Evolutionary conservation across 208 protist species (phyloP).

Genomic region (Wallacemonas rigidus): DNA sequence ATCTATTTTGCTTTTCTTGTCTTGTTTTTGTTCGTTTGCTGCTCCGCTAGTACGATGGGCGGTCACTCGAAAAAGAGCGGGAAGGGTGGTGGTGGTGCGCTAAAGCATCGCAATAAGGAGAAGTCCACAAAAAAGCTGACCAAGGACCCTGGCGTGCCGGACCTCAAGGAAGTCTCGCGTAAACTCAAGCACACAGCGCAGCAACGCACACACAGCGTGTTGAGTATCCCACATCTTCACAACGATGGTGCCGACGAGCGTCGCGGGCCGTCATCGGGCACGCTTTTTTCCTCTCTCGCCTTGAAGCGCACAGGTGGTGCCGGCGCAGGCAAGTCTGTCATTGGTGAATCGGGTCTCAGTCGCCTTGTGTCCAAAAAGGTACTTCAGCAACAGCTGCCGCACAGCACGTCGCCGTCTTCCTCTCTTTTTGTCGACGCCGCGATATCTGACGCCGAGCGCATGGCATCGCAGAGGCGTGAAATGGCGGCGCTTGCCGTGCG

Average conservation of each 20-base stretch:
- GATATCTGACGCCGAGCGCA: slow-evolving; percentile 38
- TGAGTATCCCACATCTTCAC: slow-evolving; percentile 56
- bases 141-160: slow-evolving; percentile 81
- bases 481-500: slow-evolving; percentile 77
- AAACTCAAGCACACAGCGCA: slow-evolving; percentile 66
- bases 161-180: slow-evolving; percentile 66
- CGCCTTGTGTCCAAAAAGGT: slow-evolving; percentile 24
- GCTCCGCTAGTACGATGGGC: slow-evolving; percentile 45
- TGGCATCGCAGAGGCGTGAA: slow-evolving; percentile 54
- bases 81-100: slow-evolving; percentile 66
- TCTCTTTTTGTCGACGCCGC: not conserved
- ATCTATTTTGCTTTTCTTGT: no score
- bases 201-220: slow-evolving; percentile 65
- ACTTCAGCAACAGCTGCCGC: slow-evolving; percentile 22
- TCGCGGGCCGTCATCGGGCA: not conserved
- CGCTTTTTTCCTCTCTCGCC: slow-evolving; percentile 6
- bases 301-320: slow-evolving; percentile 17
- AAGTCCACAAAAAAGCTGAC: slow-evolving; percentile 54
- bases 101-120: slow-evolving; percentile 31
- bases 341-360: not conserved
- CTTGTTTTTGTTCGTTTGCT: not conserved
- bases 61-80: slow-evolving; percentile 89
- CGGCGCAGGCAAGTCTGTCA: slow-evolving; percentile 15
- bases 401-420: not conserved
- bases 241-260: not conserved